phyloP scores from a whole-genome alignment of 768 basidiomycete genomes.

The Boletellus sp. region DNA sequence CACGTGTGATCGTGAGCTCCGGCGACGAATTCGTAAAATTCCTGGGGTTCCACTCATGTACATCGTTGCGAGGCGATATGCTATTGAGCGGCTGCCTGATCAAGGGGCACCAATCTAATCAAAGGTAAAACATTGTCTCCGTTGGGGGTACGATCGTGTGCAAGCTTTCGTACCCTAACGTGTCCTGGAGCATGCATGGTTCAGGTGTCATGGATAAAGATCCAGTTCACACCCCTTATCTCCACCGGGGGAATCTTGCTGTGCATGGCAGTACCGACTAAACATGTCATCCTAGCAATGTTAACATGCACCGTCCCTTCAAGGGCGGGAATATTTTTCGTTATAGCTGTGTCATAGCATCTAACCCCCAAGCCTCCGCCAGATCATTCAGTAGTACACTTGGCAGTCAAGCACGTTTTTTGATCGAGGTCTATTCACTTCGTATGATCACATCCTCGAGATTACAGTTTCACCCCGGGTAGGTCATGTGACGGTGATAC shows the following conservation, averaged over 20 bases:
- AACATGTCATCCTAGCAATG: too few relatives aligned
- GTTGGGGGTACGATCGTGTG: neutral
- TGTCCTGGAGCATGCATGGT: too few relatives aligned
- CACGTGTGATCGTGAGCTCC: conserved; percentile 93
- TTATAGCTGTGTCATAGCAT: too few relatives aligned
- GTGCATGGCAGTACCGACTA: neutral
- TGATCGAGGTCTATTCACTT: too few relatives aligned
- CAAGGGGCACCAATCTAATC: conserved; percentile 72
- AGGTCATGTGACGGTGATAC: too few relatives aligned
- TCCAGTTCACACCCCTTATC: neutral
- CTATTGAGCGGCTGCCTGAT: conserved; percentile 93
- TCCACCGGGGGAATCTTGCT: neutral
- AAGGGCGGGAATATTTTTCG: too few relatives aligned
- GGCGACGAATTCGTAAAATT: conserved; percentile 86
- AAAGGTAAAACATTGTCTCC: neutral
- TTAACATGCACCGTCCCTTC: too few relatives aligned
- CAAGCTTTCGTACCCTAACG: neutral
- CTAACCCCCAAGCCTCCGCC: too few relatives aligned
- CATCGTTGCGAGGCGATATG: conserved; percentile 87
- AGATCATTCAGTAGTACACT: too few relatives aligned
- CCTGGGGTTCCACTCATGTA: conserved; percentile 97
- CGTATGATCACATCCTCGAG: too few relatives aligned
- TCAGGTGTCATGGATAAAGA: neutral
- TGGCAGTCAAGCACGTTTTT: too few relatives aligned
- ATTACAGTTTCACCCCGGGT: too few relatives aligned